Base-by-base conservation (phyloP, 2,329 filamentous ascomycete genomes). In the Nothophaeocryptopus gaeumannii region DNA sequence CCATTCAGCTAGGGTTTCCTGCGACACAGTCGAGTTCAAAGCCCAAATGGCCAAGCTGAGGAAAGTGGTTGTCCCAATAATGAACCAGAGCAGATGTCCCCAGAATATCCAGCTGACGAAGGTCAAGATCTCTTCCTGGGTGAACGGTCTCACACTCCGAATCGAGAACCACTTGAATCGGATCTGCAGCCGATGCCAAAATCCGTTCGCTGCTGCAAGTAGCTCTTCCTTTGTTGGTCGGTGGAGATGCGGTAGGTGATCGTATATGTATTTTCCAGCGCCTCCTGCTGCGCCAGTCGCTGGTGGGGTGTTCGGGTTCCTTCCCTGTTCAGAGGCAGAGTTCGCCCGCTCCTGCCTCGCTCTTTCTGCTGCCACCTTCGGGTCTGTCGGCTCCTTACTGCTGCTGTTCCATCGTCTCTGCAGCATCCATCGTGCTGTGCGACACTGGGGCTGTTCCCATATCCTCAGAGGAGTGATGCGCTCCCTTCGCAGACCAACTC, bases 151-250 rank as follows among this genome's bases (percentile, higher is more conserved):
- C 68, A 88, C 88, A 67, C 91, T 96, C 65, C 91, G 80, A 62
- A 99, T 99, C 2, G 93, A 95, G 63, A 93, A 85, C 93, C 93
- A 99, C 71, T 99, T 99, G 74, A 97, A 95, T 35, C 90, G 86
- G 16, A 97, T 88, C 65, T 86, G 89, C 38, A 96, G 71, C 41
- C 93, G 82, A 55, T 95, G 86, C 84, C 89, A 93, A 68, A 97
- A 96, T 1, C 91, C 91, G 15, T 84, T 96, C 32, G 93, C 90
- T 4, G 93, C 92, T 14, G 88, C 86, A 32, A 99, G 77, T 26
- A 99, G 78, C 69, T 99, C 93, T 67, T 96, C 91, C 66, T 95
- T 96, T 7, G 86, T 92, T 5, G 93, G 92, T 14, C 91, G 80
- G 73, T 96, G 80, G 33, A 84, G 68, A 55, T 83, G 89, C 61